Base-by-base conservation (phyloP, 2,329 filamentous ascomycete genomes). In the Aureobasidium sp. region DNA sequence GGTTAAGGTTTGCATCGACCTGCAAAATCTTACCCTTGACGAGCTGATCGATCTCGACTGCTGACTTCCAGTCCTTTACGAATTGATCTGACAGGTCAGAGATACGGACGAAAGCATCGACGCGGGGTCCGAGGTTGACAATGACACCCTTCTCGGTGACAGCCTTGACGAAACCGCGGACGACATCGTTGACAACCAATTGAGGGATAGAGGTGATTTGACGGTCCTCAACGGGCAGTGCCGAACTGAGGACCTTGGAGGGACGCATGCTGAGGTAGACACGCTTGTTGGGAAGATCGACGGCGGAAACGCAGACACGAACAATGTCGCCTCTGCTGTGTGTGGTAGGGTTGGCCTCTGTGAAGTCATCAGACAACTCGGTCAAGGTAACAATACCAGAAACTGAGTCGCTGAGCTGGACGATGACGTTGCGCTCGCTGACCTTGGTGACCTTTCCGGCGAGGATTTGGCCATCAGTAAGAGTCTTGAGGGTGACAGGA, bases 51-150 rank as follows among this genome's bases (percentile, higher is more conserved):
- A 93, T 78, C 69, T 94, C 86, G 76, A 93, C 97, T 48, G 87
- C 80, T 39, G 89, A 85, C 77, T 96, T 95, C 94, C 94, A 99
- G 64, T 97, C 90, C 75, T 97, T 97, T 69, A 99, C 77, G 73
- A 87, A 99, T 8, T 85, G 83, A 72, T 99, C 94, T 0, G 92
- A 96, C 15, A 99, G 81, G 72, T 97, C 92, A 11, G 88, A 85
- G 59, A 97, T 87, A 67, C 90, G 88, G 52, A 96, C 89, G 69
- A 92, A 88, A 0, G 87, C 92, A 54, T 89, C 89, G 19, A 96
- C 81, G 65, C 88, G 85, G 19, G 90, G 89, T 47, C 92, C 91
- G 3, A 99, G 80, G 29, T 87, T 82, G 50, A 99, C 84, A 69
- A 97, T 96, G 1, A 99, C 75, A 59, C 94, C 94, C 72, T 91